phyloP scores from a whole-genome alignment of 805 yeast species.

The Hanseniaspora valbyensis region DNA sequence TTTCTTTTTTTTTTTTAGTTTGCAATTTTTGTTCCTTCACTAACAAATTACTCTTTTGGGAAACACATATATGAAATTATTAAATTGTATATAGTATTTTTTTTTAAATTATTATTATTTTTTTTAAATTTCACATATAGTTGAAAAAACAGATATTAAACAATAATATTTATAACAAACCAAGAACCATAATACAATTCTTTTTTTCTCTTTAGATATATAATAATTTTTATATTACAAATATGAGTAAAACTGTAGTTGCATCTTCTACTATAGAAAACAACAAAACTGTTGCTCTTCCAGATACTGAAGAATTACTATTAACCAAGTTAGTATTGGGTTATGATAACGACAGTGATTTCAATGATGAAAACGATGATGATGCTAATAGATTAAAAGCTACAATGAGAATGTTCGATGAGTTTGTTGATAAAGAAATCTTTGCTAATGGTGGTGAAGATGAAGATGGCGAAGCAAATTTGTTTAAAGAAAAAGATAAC shows the following conservation, averaged over 20 bases:
- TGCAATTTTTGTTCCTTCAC: neutral
- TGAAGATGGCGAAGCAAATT: slow-evolving; percentile 22
- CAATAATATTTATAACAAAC: too few species aligned
- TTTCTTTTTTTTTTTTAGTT: neutral
- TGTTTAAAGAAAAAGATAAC: slow-evolving; percentile 21
- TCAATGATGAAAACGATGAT: slow-evolving; percentile 35
- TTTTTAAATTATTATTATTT: too few species aligned
- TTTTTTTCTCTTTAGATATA: neutral
- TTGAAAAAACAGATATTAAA: too few species aligned
- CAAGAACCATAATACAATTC: too few species aligned
- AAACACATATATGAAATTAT: too few species aligned
- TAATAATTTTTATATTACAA: neutral
- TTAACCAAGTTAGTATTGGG: slow-evolving; percentile 85
- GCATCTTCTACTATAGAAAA: neutral
- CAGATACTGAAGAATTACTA: slow-evolving; percentile 71
- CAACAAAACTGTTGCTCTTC: slow-evolving; percentile 39
- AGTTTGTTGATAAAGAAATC: slow-evolving; percentile 24
- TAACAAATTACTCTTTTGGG: neutral
- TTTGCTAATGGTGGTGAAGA: slow-evolving; percentile 27
- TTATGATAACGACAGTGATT: slow-evolving; percentile 33
- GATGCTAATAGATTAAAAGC: slow-evolving; percentile 24
- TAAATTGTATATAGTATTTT: too few species aligned
- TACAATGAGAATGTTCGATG: slow-evolving; percentile 21
- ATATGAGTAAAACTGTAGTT: slow-evolving; percentile 2
- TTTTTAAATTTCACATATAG: too few species aligned